phyloP scores from a whole-genome alignment of 169 alveolate species.

The Eimeria acervulina region DNA sequence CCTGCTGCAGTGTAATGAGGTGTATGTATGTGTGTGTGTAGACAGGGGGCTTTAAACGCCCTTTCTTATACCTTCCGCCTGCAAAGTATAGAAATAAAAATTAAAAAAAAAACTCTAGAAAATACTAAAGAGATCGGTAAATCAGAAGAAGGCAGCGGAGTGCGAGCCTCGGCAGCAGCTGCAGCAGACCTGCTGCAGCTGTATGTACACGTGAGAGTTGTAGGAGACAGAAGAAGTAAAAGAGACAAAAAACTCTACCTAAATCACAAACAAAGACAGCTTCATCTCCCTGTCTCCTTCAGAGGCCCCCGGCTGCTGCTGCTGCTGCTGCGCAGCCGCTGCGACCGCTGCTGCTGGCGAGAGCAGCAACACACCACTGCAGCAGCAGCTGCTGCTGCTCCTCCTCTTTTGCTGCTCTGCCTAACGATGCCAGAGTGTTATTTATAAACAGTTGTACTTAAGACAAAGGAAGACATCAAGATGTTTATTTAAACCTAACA shows the following conservation, averaged over 20 bases:
- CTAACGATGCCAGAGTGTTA: background rate
- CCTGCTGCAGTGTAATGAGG: too few species aligned
- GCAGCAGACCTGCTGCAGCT: background rate
- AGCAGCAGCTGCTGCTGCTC: conserved; percentile 31
- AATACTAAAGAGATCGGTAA: background rate
- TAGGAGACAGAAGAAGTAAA: background rate
- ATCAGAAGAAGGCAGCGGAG: background rate
- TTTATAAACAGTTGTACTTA: background rate
- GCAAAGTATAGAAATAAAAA: background rate
- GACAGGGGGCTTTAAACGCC: background rate
- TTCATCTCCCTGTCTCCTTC: background rate
- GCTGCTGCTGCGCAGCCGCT: background rate
- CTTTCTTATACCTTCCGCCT: too few species aligned
- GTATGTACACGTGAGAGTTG: background rate
- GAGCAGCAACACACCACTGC: conserved; percentile 20
- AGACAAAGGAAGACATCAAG: background rate
- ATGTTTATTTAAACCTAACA: background rate
- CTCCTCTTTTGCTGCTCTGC: background rate
- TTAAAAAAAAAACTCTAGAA: background rate
- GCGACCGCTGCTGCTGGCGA: conserved; percentile 67
- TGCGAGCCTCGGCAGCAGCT: background rate
- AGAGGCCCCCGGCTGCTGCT: conserved; percentile 22
- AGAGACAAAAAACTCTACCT: background rate
- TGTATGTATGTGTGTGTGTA: too few species aligned
- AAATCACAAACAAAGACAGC: background rate